These are phyloP conservation scores for Cryptomeria japonica DNA, from an alignment of 75 land plant species.

Conservation along the genomic window DNA sequence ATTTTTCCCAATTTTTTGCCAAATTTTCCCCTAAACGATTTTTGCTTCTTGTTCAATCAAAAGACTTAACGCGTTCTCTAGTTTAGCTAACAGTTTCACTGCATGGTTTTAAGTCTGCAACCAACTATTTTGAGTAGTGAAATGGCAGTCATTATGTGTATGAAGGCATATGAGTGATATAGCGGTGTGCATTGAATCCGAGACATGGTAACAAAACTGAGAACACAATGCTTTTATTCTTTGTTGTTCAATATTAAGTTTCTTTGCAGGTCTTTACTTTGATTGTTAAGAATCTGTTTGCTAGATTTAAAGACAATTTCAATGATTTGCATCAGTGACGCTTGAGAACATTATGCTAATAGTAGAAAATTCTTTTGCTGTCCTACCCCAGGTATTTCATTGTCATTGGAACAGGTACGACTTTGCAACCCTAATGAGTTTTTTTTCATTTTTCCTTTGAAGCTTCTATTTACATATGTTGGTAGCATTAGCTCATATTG, in stretches of 20 bases:
- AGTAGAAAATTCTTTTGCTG: not conserved
- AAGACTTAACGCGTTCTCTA: not conserved
- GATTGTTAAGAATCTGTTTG: not conserved
- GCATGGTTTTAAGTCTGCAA: not conserved
- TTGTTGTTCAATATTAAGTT: not conserved
- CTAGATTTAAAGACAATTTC: not conserved
- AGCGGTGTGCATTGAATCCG: not conserved
- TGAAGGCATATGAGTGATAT: not conserved
- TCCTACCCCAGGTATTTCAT: not conserved
- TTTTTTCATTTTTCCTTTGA: not conserved
- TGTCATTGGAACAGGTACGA: not conserved
- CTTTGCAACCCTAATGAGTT: not conserved
- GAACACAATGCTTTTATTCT: not conserved
- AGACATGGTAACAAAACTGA: not conserved
- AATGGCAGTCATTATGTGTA: not conserved
- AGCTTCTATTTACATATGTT: not conserved
- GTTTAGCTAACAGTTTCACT: not conserved
- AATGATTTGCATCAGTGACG: not conserved
- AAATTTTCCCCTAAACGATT: no score
- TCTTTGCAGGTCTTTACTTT: not conserved
- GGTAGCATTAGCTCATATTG: not conserved
- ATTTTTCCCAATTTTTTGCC: no score
- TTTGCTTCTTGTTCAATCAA: not conserved
- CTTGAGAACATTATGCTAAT: not conserved
- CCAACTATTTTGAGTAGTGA: not conserved